phyloP scores from a whole-genome alignment of 805 yeast species.

The Limtongozyma cylindracea region DNA sequence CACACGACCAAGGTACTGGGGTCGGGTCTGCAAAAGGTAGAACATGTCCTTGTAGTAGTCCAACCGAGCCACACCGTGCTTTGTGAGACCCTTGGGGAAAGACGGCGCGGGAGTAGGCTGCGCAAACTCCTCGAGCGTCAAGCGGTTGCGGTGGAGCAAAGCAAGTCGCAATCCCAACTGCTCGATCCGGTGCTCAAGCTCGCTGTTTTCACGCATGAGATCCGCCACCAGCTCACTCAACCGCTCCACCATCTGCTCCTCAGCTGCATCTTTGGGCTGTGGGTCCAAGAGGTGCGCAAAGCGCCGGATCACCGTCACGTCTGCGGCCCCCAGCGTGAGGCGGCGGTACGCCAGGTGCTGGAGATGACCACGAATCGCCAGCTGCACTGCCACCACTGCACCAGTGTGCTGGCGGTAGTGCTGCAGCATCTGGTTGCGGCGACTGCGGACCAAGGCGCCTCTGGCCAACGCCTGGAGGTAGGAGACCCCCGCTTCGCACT shows the following conservation, averaged over 20 bases:
- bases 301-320: constrained; percentile 50
- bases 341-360: too few species aligned
- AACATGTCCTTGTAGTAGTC: constrained; percentile 58
- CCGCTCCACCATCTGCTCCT: constrained; percentile 43
- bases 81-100: not conserved
- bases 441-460: constrained; percentile 17
- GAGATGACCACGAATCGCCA: too few species aligned
- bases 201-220: constrained; percentile 48
- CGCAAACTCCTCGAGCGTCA: constrained; percentile 50
- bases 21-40: constrained; percentile 61
- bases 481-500: constrained; percentile 11
- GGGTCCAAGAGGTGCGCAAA: constrained; percentile 60
- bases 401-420: constrained; percentile 31
- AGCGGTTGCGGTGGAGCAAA: constrained; percentile 52
- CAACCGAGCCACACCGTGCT: too few species aligned
- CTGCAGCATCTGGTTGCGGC: constrained; percentile 7
- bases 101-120: not conserved
- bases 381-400: too few species aligned
- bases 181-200: constrained; percentile 47
- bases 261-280: too few species aligned
- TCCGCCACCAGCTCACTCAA: too few species aligned
- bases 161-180: constrained; percentile 60
- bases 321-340: too few species aligned
- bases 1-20: too few species aligned
- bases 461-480: constrained; percentile 28